phyloP scores from a whole-genome alignment of 805 yeast species.

The Isabelozyma pseudorhagii region DNA sequence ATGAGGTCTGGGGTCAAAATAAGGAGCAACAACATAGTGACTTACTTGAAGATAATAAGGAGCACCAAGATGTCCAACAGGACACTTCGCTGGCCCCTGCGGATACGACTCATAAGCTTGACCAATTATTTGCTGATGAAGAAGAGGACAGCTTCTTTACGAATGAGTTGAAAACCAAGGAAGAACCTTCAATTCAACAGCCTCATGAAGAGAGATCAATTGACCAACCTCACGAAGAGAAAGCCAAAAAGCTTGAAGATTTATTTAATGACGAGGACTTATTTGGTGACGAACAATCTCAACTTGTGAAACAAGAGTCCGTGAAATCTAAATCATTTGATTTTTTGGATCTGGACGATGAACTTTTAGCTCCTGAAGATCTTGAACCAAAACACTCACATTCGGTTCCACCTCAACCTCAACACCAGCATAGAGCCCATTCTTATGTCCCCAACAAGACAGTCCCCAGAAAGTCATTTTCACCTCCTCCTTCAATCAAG shows the following conservation, averaged over 20 bases:
- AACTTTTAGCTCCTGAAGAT: slow-evolving; percentile 41
- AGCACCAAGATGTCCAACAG: no score
- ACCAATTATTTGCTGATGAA: not conserved
- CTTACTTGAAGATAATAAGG: no score
- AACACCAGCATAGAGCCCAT: not conserved
- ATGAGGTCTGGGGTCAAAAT: no score
- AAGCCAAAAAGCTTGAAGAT: not conserved
- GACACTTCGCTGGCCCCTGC: not conserved
- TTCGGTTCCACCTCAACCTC: not conserved
- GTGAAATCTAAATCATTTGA: slow-evolving; percentile 15
- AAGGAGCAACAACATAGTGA: no score
- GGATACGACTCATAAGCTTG: not conserved
- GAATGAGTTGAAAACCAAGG: not conserved
- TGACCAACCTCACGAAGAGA: not conserved
- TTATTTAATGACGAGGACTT: not conserved
- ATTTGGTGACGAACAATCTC: not conserved
- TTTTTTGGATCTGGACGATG: slow-evolving; percentile 44
- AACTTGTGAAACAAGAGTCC: not conserved
- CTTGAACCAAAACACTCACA: slow-evolving; percentile 5
- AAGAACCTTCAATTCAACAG: not conserved
- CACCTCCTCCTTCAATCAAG: slow-evolving; percentile 3
- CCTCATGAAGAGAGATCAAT: not conserved
- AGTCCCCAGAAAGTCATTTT: not conserved
- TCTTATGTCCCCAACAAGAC: slow-evolving; percentile 2
- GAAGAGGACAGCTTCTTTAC: not conserved